Evolutionary conservation across 2,329 filamentous ascomycete genomes (phyloP), one percentile per base, ranked within the genome.

Genomic region (Botrytis tulipae): DNA sequence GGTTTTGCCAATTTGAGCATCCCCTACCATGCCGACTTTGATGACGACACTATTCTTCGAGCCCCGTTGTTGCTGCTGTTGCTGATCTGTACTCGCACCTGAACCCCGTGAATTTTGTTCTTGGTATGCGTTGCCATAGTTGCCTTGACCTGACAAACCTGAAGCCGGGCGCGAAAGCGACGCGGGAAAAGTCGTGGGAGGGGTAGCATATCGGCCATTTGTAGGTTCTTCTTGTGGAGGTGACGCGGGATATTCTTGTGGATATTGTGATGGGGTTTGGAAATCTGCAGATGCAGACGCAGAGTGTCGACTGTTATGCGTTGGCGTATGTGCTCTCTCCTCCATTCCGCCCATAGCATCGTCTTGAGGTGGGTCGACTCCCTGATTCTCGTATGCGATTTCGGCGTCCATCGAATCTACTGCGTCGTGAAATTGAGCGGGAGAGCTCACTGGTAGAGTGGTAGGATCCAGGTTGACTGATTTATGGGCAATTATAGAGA

Each of bases 11-110:
- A 99, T 99, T 84, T 99, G 96, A 73, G 96, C 96, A 84, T 99
- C 96, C 65, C 96, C 96, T 63, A 99, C 96, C 96, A 99, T 99
- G 81, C 96, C 96, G 70, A 99, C 96, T 84, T 99, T 99, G 87
- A 99, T 98, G 73, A 99, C 96, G 54, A 99, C 96, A 79, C 91
- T 89, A 81, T 90, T 91, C 75, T 89, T 82, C 66, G 80, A 81
- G 57, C 79, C 76, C 48, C 75, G 74, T 44, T 78, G 75, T 35
- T 65, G 70, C 32, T 73, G 70, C 32, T 73, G 71, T 37, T 68
- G 42, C 42, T 61, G 59, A 44, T 61, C 59, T 32, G 68, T 60
- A 60, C 80, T 78, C 16, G 74, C 70, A 22, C 72, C 75, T 46
- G 79, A 71, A 29, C 79, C 73, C 40, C 80, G 77, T 10, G 79